Evolutionary conservation across 2,329 filamentous ascomycete genomes (phyloP), one percentile per base, ranked within the genome.

Genomic region (Fusarium caatingaense): DNA sequence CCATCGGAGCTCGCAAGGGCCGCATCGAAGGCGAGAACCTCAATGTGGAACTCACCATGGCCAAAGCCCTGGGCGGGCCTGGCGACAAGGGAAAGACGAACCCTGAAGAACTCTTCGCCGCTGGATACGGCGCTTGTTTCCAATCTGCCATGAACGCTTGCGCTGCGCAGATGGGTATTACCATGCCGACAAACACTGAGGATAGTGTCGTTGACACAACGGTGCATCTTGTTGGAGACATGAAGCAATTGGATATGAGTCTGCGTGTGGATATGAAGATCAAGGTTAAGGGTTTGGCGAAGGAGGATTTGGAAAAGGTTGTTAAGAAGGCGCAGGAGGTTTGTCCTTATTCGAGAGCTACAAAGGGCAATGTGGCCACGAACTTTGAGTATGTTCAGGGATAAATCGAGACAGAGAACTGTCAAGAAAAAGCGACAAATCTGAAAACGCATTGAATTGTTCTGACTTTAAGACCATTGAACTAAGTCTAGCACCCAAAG

Each of bases 31-130:
- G 62, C 2, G 63, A 66, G 11, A 66, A 65, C 12, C 63, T 66
- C 37, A 66, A 66, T 34, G 62, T 66, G 11, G 34, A 66, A n/a
- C 56, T 66, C 10, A 66, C 63, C 15, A 66, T 66, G 63, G 64
- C 63, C 56, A 66, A 66, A 18, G 63, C 62, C 30, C 56, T 66
- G 2, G 63, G 63, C 1, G 63, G 63, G 4, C 62, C 63, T 0
- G 63, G 62, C 9, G 63, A 66, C 30, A 57, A 41, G n/a, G 63
- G 63, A 23, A 66, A 66, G 27, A 66, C 63, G 0, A 66, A 66
- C 9, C 63, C 63, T 0, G 63, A 66, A 11, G 63, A 66, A 2
- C 49, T 66, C 4, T 66, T 66, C 9, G 63, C 63, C 3, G 63
- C 63, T 12, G 63, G 63, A 2, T 66, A 66, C 30, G 63, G 62